These are phyloP conservation scores for Cerioporus squamosus DNA, from an alignment of 1,284 basidiomycete genomes.

Conservation along the genomic window DNA sequence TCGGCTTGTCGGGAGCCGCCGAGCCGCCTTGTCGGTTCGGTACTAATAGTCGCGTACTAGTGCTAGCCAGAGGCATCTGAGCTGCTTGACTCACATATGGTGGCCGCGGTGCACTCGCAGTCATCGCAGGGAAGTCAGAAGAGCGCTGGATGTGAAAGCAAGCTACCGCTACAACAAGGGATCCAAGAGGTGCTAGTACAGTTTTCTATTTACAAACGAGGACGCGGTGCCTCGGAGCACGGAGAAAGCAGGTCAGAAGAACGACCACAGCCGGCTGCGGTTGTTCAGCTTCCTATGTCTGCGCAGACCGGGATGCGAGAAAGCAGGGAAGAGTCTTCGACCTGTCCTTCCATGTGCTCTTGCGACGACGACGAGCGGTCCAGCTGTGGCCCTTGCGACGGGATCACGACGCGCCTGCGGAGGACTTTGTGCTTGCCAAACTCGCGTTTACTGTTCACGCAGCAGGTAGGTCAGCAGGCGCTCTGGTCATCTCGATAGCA, in stretches of 20 bases:
- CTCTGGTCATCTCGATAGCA: background rate
- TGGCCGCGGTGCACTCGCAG: too few relatives aligned
- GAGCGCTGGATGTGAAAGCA: background rate
- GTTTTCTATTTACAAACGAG: background rate
- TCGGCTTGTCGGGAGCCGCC: background rate
- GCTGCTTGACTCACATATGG: too few relatives aligned
- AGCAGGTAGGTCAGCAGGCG: background rate
- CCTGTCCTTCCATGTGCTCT: background rate
- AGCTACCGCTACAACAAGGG: constrained; percentile 13
- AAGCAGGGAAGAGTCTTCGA: background rate
- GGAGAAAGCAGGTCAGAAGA: constrained; percentile 8
- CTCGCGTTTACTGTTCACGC: constrained; percentile 4
- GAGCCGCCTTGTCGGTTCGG: background rate
- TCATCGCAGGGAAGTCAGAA: background rate
- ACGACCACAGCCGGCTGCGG: constrained; percentile 22
- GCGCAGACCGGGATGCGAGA: constrained; percentile 5
- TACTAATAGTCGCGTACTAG: too few relatives aligned
- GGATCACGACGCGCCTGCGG: constrained; percentile 3
- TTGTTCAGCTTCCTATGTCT: constrained; percentile 15
- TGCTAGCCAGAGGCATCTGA: too few relatives aligned
- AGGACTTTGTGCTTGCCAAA: constrained; percentile 1
- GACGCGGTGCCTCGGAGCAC: background rate
- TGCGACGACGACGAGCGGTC: too few relatives aligned
- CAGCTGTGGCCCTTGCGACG: too few relatives aligned
- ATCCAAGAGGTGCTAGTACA: background rate